phyloP scores from a whole-genome alignment of 176 grass and related monocot species.

The Echinochloa phyllopogon region DNA sequence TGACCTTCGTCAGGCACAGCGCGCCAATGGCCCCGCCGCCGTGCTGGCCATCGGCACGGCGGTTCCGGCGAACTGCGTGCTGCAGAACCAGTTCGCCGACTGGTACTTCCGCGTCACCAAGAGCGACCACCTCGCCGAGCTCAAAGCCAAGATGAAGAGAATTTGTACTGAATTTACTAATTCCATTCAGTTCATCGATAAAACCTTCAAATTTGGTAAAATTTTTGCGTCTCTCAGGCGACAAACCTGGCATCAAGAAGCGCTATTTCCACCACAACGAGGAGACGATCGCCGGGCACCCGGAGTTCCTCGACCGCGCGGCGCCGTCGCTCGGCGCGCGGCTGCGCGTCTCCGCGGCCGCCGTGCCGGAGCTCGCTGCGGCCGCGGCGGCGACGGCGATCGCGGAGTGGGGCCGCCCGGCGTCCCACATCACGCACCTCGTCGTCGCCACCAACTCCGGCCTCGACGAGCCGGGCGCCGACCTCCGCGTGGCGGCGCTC shows the following conservation, averaged over 20 bases:
- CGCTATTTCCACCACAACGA: constrained; percentile 45
- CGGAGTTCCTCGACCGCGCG: constrained; percentile 29
- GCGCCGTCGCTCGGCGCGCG: constrained; percentile 40
- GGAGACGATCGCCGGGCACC: constrained; percentile 33
- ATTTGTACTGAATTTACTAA: constrained; percentile 41
- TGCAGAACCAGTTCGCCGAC: constrained; percentile 56
- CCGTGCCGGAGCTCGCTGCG: constrained; percentile 41
- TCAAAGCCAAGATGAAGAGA: constrained; percentile 67
- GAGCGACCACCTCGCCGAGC: constrained; percentile 60
- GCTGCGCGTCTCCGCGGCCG: constrained; percentile 18
- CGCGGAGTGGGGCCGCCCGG: constrained; percentile 56
- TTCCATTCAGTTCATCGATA: background rate
- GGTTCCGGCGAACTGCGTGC: constrained; percentile 44
- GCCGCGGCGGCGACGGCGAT: constrained; percentile 46
- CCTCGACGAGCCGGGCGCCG: constrained; percentile 47
- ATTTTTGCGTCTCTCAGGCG: background rate
- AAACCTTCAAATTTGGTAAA: background rate
- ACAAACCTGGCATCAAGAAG: constrained; percentile 39
- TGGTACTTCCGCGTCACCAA: constrained; percentile 70
- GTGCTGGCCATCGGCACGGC: constrained; percentile 64
- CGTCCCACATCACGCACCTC: constrained; percentile 53
- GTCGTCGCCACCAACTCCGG: constrained; percentile 47
- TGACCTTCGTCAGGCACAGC: constrained; percentile 22
- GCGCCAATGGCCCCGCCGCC: constrained; percentile 49
- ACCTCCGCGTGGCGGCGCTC: constrained; percentile 39